Base-by-base conservation (phyloP, 495 filamentous ascomycete genomes). In the Niebla homalea region DNA sequence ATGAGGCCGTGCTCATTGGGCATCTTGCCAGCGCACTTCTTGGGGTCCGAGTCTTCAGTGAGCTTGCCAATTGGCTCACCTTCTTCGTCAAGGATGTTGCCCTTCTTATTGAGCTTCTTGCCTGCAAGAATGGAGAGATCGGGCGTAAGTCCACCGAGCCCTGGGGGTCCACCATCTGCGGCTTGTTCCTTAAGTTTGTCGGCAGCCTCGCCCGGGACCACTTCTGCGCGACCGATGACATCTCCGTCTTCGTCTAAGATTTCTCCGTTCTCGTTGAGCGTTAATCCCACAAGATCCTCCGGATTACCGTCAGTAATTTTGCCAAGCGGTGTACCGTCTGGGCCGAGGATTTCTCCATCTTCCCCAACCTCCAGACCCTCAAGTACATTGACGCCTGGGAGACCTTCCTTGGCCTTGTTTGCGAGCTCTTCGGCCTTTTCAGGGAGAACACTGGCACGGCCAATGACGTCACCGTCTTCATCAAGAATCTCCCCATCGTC, bases 181-280 rank as follows among this genome's bases (percentile, higher is more conserved):
- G 56, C 57, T 20, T 60, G 56, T 11, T 62, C 60, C 49, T 64
- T 43, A 15, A 64, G 60, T 21, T 66, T 54, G 14, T 66, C 57
- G 14, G 59, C 48, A 25, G 54, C 61, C 36, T 67, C 57, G 19
- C 69, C 64, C 18, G 77, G 68, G n/a, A 74, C 55, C 6, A 74
- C 65, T 55, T 79, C 75, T 22, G 67, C 72, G 23, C 72, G 69
- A 35, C 76, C 78, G 46, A 81, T 74, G 16, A 79, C 68, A 52
- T 83, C 76, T 14, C 80, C 80, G 32, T 80, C 77, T 29, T 81
- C 73, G 49, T 83, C 79, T 15, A 83, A 66, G 39, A 82, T 78
- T 56, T 80, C 77, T 16, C 78, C 78, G 5, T 77, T 71, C 12
- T 81, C 78, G 41, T 77, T 76, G 39, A 80, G 70, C 1, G 67